Conservation (phyloP, 345 rosid species). For the Camelina hispida region DNA sequence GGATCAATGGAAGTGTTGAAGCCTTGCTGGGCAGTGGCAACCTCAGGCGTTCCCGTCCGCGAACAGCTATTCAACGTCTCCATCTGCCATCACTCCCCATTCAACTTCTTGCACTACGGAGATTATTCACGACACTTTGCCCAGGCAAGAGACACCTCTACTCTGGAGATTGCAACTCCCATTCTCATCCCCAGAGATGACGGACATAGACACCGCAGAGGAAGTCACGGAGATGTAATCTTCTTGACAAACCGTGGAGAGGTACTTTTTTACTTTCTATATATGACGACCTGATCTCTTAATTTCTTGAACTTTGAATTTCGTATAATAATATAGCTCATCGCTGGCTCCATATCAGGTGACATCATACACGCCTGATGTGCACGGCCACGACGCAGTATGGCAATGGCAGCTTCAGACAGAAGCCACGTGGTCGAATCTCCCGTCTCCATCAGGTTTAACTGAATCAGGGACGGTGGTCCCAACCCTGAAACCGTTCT, state of each 20-base stretch:
- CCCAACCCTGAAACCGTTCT: slow-evolving; percentile 82
- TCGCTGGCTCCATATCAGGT: slow-evolving; percentile 55
- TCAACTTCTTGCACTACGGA: slow-evolving; percentile 83
- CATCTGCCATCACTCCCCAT: slow-evolving; percentile 82
- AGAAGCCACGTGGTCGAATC: slow-evolving; percentile 95
- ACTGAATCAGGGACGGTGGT: slow-evolving; percentile 72
- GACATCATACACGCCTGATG: slow-evolving; percentile 84
- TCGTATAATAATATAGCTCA: slow-evolving; percentile 11
- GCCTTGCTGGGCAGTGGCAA: slow-evolving; percentile 97
- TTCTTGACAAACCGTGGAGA: slow-evolving; percentile 97
- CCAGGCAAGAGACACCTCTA: slow-evolving; percentile 59
- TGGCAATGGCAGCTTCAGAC: slow-evolving; percentile 87
- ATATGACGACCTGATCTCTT: slow-evolving; percentile 4
- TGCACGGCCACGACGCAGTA: slow-evolving; percentile 75
- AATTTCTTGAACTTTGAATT: background rate
- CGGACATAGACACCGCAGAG: slow-evolving; percentile 79
- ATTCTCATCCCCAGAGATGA: slow-evolving; percentile 87
- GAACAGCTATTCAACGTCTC: slow-evolving; percentile 98
- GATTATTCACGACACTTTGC: slow-evolving; percentile 76
- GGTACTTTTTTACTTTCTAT: slow-evolving; percentile 52
- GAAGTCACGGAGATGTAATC: slow-evolving; percentile 90
- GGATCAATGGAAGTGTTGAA: slow-evolving; percentile 82
- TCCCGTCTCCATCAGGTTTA: slow-evolving; percentile 91
- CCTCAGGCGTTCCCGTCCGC: slow-evolving; percentile 93
- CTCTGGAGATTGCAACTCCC: slow-evolving; percentile 93